Evolutionary conservation across 257 asterid species (phyloP).

Genomic region (Parsonsia alboflavescens): DNA sequence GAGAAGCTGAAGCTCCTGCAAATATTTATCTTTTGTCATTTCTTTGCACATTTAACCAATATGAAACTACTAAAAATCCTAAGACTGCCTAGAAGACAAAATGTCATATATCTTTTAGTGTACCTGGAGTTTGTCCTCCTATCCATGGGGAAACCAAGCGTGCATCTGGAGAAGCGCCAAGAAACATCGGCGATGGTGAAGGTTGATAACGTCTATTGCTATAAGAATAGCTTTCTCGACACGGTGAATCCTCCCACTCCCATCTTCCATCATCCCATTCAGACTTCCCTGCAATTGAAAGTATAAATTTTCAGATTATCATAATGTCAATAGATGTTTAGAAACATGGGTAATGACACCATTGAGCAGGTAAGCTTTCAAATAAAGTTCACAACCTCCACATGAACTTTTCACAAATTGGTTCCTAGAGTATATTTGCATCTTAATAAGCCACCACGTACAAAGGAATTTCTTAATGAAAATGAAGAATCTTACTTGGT

Average conservation of each 20-base stretch:
- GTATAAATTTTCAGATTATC: not conserved
- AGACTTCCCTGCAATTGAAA: constrained; percentile 56
- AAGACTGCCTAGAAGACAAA: not conserved
- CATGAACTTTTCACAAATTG: not conserved
- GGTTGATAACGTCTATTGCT: constrained; percentile 54
- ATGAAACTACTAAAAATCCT: constrained; percentile 14
- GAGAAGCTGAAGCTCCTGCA: constrained; percentile 46
- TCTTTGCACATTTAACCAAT: not conserved
- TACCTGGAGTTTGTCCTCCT: constrained; percentile 83
- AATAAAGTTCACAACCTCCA: not conserved
- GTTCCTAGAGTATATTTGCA: not conserved
- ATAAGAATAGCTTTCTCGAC: constrained; percentile 47
- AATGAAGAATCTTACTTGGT: constrained; percentile 50
- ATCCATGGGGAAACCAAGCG: constrained; percentile 93
- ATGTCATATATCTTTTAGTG: not conserved
- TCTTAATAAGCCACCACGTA: not conserved
- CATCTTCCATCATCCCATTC: constrained; percentile 97
- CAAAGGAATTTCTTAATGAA: not conserved
- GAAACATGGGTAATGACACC: not conserved
- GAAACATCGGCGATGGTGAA: constrained; percentile 77
- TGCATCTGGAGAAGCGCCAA: constrained; percentile 93
- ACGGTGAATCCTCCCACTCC: constrained; percentile 96
- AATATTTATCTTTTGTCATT: not conserved
- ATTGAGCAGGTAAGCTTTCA: not conserved
- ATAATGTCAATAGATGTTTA: not conserved